Conservation (phyloP, 2,329 filamentous ascomycete species). For the Anthostomella pinea region DNA sequence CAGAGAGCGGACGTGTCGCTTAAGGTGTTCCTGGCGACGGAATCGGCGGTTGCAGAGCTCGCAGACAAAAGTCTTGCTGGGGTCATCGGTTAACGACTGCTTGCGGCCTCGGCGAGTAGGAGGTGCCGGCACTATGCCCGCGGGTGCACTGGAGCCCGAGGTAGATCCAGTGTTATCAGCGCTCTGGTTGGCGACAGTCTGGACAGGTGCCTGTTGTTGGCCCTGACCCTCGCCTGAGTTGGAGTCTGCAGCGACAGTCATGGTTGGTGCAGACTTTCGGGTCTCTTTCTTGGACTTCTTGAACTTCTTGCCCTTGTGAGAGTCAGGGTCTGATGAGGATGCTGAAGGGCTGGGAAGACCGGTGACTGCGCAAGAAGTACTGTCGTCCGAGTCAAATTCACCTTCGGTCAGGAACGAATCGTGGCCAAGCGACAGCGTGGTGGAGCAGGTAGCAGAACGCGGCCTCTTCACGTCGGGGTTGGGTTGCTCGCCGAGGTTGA, state of each 20-base stretch:
- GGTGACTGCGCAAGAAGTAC: conserved; percentile 57
- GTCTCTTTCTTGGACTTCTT: conserved; percentile 52
- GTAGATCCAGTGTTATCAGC: conserved; percentile 38
- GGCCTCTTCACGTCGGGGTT: conserved; percentile 66
- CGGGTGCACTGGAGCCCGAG: conserved; percentile 45
- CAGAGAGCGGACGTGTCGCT: conserved; percentile 96
- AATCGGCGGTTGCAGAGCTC: conserved; percentile 95
- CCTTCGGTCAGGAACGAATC: conserved; percentile 74
- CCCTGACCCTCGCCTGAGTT: conserved; percentile 33
- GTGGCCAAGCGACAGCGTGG: conserved; percentile 65
- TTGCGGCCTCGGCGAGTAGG: conserved; percentile 93
- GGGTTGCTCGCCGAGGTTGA: conserved; percentile 59
- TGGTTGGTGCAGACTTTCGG: conserved; percentile 36
- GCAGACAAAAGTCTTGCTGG: conserved; percentile 97
- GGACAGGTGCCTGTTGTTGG: conserved; percentile 33
- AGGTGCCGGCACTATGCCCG: conserved; percentile 49
- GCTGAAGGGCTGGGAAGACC: conserved; percentile 62
- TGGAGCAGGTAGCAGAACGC: conserved; percentile 65
- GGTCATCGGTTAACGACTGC: conserved; percentile 96
- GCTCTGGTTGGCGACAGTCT: conserved; percentile 35
- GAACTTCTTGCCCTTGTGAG: conserved; percentile 55
- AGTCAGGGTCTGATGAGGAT: conserved; percentile 48
- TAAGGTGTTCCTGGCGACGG: conserved; percentile 96
- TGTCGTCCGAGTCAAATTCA: conserved; percentile 71
- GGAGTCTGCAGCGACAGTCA: conserved; percentile 42